A percentile compares a stretch with the other conserved stretches of the same genome.
Evolutionary conservation across 2,329 filamentous ascomycete species (phyloP).

Genomic region (Dactylellina leptospora): DNA sequence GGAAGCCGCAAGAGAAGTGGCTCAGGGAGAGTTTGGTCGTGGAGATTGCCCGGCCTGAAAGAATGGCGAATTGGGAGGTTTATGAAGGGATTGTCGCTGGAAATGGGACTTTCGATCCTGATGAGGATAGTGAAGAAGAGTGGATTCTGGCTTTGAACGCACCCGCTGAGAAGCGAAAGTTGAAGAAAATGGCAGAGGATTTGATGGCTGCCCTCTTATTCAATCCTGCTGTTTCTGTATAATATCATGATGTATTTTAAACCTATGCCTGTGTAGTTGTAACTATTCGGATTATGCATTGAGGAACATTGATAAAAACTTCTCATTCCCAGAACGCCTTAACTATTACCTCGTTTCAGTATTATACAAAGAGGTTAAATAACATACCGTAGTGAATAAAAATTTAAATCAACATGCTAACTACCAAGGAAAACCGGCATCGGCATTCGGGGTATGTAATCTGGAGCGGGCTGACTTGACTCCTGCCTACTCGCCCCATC

Average conservation of each 20-base stretch:
- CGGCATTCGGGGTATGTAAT: background rate
- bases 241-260: no score
- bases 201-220: slow-evolving; percentile 22
- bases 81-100: slow-evolving; percentile 34
- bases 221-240: background rate
- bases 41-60: slow-evolving; percentile 32
- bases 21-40: slow-evolving; percentile 36
- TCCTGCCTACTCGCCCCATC: background rate
- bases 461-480: background rate
- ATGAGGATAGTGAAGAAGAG: slow-evolving; percentile 6
- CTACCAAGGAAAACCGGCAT: background rate
- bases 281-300: no score
- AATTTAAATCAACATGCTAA: background rate
- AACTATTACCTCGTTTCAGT: no score
- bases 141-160: slow-evolving; percentile 12
- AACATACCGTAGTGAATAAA: background rate
- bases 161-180: background rate
- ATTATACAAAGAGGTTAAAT: no score
- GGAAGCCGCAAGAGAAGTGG: slow-evolving; percentile 32
- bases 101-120: slow-evolving; percentile 31
- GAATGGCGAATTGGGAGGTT: slow-evolving; percentile 35
- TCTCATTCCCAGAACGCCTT: no score
- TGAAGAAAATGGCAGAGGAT: slow-evolving; percentile 16
- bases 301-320: no score
- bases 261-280: no score